Evolutionary conservation across 805 yeast genomes (phyloP).

Genomic region (Saccharomycopsis malanga): DNA sequence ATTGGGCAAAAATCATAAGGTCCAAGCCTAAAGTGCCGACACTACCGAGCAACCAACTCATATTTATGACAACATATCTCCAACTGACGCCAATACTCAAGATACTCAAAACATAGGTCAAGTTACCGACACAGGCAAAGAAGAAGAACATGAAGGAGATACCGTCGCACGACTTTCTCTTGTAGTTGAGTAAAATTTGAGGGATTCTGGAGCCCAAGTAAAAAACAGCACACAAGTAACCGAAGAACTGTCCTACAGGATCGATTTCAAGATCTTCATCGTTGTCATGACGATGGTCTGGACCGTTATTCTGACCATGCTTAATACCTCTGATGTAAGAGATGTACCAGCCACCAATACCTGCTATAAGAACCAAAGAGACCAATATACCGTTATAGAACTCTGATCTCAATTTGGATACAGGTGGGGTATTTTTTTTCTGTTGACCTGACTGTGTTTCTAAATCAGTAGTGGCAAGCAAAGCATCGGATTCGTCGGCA

Average conservation of each 20-base stretch:
- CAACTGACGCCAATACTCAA: slow-evolving; percentile 64
- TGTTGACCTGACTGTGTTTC: slow-evolving; percentile 17
- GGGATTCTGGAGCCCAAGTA: slow-evolving; percentile 89
- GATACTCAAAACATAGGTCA: slow-evolving; percentile 84
- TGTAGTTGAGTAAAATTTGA: slow-evolving; percentile 77
- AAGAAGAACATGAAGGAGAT: slow-evolving; percentile 87
- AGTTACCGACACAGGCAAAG: slow-evolving; percentile 91
- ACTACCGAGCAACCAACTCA: slow-evolving; percentile 90
- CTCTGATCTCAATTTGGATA: slow-evolving; percentile 12
- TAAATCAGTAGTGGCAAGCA: slow-evolving; percentile 13
- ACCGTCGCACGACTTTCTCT: slow-evolving; percentile 91
- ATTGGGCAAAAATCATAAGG: slow-evolving; percentile 76
- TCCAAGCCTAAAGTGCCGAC: slow-evolving; percentile 82
- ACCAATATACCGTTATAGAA: slow-evolving; percentile 32
- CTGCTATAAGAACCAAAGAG: slow-evolving; percentile 64
- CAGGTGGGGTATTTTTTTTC: not conserved
- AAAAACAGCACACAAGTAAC: slow-evolving; percentile 65
- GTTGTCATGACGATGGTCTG: slow-evolving; percentile 28
- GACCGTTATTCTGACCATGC: slow-evolving; percentile 18
- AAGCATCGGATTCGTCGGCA: slow-evolving; percentile 18
- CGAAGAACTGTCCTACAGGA: slow-evolving; percentile 78
- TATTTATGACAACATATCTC: slow-evolving; percentile 69
- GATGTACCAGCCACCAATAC: slow-evolving; percentile 82
- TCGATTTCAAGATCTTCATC: slow-evolving; percentile 52
- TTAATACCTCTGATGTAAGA: slow-evolving; percentile 44